Percentiles rank a stretch among this genome's conserved stretches.
Conservation (phyloP, 2,329 filamentous ascomycete genomes). For the Ascosphaera apis region DNA sequence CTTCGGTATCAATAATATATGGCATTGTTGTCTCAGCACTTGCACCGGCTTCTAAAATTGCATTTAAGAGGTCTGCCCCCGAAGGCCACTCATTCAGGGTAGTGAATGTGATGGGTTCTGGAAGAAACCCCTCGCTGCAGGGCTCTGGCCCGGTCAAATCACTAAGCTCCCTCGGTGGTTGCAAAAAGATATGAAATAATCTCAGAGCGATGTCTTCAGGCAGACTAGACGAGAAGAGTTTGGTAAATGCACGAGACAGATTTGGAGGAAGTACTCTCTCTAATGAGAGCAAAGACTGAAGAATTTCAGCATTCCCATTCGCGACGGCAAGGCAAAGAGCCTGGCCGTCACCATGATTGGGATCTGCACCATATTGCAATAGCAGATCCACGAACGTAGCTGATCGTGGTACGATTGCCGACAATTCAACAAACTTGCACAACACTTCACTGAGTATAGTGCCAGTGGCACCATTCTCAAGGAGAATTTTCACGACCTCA, state of each 20-base stretch:
- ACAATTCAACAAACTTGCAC: constrained; percentile 23
- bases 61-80: constrained; percentile 28
- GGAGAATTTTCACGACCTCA: constrained; percentile 24
- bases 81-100: constrained; percentile 33
- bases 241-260: constrained; percentile 31
- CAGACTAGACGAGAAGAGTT: constrained; percentile 29
- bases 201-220: constrained; percentile 28
- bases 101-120: constrained; percentile 27
- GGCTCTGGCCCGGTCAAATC: constrained; percentile 15
- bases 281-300: neutral
- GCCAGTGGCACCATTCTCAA: constrained; percentile 13
- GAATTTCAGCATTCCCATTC: constrained; percentile 25
- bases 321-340: constrained; percentile 27
- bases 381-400: constrained; percentile 22
- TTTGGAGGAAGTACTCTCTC: constrained; percentile 14
- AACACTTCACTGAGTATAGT: constrained; percentile 25
- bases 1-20: constrained; percentile 23
- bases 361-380: constrained; percentile 18
- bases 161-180: constrained; percentile 2
- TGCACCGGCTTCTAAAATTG: constrained; percentile 33
- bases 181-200: constrained; percentile 28
- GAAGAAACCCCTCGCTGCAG: constrained; percentile 22
- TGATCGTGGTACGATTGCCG: constrained; percentile 15
- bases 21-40: constrained; percentile 33
- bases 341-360: constrained; percentile 31